Percentiles rank a stretch among this genome's conserved stretches.
Conservation (phyloP, 768 basidiomycete genomes). For the Stropharia rugosoannulata region DNA sequence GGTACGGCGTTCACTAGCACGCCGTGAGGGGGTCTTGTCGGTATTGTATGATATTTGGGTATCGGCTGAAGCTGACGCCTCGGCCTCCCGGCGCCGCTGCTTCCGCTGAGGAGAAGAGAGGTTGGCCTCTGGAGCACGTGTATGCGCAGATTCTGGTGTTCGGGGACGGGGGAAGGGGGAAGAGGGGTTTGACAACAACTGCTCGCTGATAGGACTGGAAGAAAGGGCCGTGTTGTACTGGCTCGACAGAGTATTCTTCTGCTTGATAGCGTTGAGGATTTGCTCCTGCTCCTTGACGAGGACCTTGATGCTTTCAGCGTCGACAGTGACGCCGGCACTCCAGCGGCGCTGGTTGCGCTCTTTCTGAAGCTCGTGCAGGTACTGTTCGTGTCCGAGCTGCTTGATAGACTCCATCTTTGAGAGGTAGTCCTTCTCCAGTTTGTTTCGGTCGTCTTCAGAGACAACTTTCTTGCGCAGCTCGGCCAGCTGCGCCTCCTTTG, state of each 20-base stretch:
- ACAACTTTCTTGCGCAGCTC: constrained; percentile 46
- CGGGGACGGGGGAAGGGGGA: constrained; percentile 1
- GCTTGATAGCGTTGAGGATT: constrained; percentile 50
- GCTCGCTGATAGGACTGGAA: constrained; percentile 7
- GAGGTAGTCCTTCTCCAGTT: constrained; percentile 37
- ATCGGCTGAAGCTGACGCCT: not conserved
- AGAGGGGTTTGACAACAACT: not conserved
- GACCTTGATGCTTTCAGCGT: constrained; percentile 26
- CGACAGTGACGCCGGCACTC: constrained; percentile 36
- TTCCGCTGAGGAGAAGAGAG: not conserved
- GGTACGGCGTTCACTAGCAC: constrained; percentile 1
- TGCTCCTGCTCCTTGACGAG: constrained; percentile 36
- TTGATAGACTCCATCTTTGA: constrained; percentile 43
- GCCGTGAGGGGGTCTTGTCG: constrained; percentile 13
- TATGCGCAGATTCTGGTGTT: not conserved
- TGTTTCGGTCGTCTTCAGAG: constrained; percentile 27
- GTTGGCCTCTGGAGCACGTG: constrained; percentile 6
- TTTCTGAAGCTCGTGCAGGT: constrained; percentile 38
- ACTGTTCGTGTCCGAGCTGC: constrained; percentile 45
- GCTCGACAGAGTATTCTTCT: constrained; percentile 13
- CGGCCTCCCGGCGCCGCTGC: constrained; percentile 3
- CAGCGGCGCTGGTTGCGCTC: constrained; percentile 52
- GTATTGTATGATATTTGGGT: constrained; percentile 9
- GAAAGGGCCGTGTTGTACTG: constrained; percentile 2
- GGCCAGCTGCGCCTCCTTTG: constrained; percentile 55